A percentile compares a stretch with the other conserved stretches of the same genome.
These are phyloP conservation scores for Chlamydomonas reinhardtii DNA, from an alignment of 163 green algal genomes.

Conservation along the genomic window DNA sequence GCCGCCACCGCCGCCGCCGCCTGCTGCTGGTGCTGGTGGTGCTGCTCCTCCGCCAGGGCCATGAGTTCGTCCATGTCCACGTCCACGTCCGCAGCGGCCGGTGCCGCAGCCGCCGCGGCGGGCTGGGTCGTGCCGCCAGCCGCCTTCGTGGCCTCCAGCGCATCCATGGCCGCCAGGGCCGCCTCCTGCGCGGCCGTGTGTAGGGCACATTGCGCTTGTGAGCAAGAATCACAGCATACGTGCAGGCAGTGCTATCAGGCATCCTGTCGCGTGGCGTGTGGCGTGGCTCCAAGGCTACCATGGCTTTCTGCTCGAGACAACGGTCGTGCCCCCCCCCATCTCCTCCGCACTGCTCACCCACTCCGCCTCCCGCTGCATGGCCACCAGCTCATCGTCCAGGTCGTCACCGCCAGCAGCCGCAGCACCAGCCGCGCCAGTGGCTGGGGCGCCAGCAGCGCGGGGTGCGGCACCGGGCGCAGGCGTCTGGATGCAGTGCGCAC, in stretches of 20 bases:
- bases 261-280: no score
- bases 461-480: not conserved
- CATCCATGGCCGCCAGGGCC: slow-evolving; percentile 19
- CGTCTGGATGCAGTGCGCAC: not conserved
- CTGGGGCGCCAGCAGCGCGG: not conserved
- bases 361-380: slow-evolving; percentile 32
- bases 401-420: not conserved
- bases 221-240: not conserved
- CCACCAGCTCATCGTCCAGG: slow-evolving; percentile 37
- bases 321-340: no score
- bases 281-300: no score
- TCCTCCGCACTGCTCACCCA: slow-evolving; percentile 19
- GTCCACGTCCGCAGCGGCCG: not conserved
- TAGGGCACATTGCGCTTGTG: no score
- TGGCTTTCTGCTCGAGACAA: no score
- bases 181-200: slow-evolving; percentile 12
- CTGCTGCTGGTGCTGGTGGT: not conserved
- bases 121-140: not conserved
- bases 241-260: no score
- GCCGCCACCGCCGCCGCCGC: slow-evolving; percentile 5
- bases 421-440: not conserved
- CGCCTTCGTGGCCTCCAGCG: not conserved
- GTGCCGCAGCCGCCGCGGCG: not conserved
- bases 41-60: slow-evolving; percentile 24
- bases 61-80: slow-evolving; percentile 38